Evolutionary conservation across 495 filamentous ascomycete species (phyloP).

Genomic region (Recurvomyces mirabilis): DNA sequence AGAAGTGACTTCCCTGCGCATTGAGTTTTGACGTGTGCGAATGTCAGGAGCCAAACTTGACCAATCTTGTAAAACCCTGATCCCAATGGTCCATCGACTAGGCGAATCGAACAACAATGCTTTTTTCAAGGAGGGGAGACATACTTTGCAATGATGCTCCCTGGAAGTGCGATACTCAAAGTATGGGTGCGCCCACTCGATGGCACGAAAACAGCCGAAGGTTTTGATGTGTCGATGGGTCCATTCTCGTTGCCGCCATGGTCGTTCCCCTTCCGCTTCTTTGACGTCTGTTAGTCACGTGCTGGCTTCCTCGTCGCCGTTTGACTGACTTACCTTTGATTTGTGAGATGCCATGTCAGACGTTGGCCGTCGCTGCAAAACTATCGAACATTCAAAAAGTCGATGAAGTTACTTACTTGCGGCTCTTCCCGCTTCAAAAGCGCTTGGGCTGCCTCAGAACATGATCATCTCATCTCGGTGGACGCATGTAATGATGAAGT

Average conservation of each 20-base stretch:
- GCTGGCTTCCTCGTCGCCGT: neutral
- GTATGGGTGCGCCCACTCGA: slow-evolving; percentile 38
- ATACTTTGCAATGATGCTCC: slow-evolving; percentile 49
- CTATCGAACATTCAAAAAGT: too few species aligned
- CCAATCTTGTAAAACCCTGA: neutral
- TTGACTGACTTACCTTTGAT: neutral
- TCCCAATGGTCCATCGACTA: neutral
- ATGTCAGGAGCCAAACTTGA: neutral
- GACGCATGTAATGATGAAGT: too few species aligned
- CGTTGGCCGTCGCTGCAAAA: too few species aligned
- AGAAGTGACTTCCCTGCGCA: neutral
- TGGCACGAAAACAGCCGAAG: slow-evolving; percentile 45
- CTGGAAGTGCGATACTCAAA: slow-evolving; percentile 46
- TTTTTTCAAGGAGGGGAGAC: slow-evolving; percentile 8
- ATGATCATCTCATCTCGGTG: too few species aligned
- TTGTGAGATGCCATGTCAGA: neutral
- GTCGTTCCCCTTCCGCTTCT: slow-evolving; percentile 25
- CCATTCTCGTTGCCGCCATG: slow-evolving; percentile 1
- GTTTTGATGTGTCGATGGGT: slow-evolving; percentile 42
- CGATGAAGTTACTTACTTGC: too few species aligned
- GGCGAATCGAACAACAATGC: neutral
- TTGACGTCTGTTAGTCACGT: neutral
- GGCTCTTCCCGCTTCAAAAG: too few species aligned
- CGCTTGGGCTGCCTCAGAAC: too few species aligned
- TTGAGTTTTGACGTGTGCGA: neutral